phyloP scores from a whole-genome alignment of 2,329 filamentous ascomycete species.

The Emmonsia crescens region DNA sequence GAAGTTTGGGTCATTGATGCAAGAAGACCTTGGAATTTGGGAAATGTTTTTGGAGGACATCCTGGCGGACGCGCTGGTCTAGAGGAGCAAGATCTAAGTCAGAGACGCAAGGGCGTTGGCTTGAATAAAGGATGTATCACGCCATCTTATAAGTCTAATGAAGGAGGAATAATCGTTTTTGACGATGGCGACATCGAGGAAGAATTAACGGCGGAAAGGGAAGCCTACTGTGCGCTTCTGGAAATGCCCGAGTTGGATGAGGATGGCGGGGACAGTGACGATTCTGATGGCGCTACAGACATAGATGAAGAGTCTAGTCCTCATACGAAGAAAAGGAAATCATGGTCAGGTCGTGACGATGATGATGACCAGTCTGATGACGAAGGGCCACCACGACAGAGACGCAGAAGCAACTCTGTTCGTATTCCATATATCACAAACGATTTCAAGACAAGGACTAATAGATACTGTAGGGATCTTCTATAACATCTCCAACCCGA shows the following conservation, averaged over 20 bases:
- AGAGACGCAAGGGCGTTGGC: slow-evolving; percentile 47
- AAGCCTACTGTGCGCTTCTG: slow-evolving; percentile 73
- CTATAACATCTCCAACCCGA: slow-evolving; percentile 33
- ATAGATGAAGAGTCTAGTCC: slow-evolving; percentile 37
- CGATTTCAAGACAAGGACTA: slow-evolving; percentile 9
- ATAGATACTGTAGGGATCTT: slow-evolving; percentile 23
- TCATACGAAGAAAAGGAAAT: slow-evolving; percentile 59
- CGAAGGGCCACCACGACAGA: slow-evolving; percentile 64
- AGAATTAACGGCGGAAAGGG: slow-evolving; percentile 60
- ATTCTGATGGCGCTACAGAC: slow-evolving; percentile 48
- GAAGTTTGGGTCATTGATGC: slow-evolving; percentile 93
- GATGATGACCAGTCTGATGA: slow-evolving; percentile 47
- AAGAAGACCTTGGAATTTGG: slow-evolving; percentile 85
- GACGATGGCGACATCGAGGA: slow-evolving; percentile 94
- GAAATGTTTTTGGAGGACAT: slow-evolving; percentile 79
- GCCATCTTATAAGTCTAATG: slow-evolving; percentile 61
- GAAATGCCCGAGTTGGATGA: slow-evolving; percentile 88
- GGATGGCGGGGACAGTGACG: slow-evolving; percentile 49
- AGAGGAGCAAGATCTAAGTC: slow-evolving; percentile 33
- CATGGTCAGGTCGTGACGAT: slow-evolving; percentile 60
- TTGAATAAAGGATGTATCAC: slow-evolving; percentile 63
- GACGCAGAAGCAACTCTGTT: slow-evolving; percentile 82
- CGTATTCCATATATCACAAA: slow-evolving; percentile 8
- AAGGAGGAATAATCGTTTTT: slow-evolving; percentile 83
- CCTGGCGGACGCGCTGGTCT: slow-evolving; percentile 44